Conservation (phyloP, 2,329 filamentous ascomycete species). For the Pestalotiopsis sp. region DNA sequence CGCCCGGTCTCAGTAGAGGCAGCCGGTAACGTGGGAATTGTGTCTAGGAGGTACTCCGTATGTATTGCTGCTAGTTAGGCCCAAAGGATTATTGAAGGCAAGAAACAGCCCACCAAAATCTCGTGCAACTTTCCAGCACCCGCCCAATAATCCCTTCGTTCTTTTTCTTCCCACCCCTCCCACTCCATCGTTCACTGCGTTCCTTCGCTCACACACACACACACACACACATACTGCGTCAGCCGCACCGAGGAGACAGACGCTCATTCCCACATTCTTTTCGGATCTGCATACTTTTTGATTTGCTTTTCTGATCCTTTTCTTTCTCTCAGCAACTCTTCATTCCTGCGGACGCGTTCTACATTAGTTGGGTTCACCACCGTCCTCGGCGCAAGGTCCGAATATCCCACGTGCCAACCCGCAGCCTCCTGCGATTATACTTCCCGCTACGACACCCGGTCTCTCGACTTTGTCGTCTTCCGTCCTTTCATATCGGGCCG, state of each 20-base stretch:
- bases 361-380: background rate
- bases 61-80: background rate
- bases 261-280: background rate
- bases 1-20: background rate
- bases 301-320: background rate
- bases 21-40: background rate
- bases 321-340: background rate
- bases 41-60: background rate
- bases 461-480: background rate
- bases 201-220: no score
- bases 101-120: background rate
- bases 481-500: background rate
- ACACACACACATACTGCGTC: background rate
- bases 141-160: background rate
- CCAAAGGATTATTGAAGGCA: background rate
- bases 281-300: background rate
- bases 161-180: background rate
- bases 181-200: background rate
- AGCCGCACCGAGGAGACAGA: background rate
- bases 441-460: background rate
- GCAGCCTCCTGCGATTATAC: background rate
- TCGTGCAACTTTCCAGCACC: background rate
- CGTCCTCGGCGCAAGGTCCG: background rate
- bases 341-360: background rate
- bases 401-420: background rate